phyloP scores from a whole-genome alignment of 805 yeast genomes.

The Wickerhamiella lipophila region DNA sequence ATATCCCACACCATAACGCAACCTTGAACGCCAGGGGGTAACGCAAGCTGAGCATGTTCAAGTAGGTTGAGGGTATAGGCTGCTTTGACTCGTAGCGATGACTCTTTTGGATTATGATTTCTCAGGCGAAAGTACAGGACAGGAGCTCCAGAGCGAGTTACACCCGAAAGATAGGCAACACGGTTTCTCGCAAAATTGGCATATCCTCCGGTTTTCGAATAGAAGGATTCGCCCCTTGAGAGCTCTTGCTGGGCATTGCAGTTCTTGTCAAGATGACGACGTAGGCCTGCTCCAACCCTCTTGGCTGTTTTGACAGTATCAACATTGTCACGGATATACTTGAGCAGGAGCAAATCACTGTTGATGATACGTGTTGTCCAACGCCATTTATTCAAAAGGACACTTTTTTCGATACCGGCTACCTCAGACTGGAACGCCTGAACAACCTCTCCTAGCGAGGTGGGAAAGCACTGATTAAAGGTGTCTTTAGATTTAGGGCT shows the following conservation, averaged over 20 bases:
- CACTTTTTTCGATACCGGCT: background rate
- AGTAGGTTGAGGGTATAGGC: background rate
- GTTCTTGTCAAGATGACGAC: background rate
- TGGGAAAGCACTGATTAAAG: background rate
- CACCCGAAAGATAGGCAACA: background rate
- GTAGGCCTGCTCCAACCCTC: background rate
- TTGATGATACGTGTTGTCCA: constrained; percentile 1
- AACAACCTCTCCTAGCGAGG: background rate
- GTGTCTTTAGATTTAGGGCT: background rate
- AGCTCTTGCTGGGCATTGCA: constrained; percentile 48
- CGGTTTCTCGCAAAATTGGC: background rate
- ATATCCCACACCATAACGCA: background rate
- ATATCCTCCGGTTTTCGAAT: background rate
- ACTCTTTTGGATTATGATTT: background rate
- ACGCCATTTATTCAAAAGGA: constrained; percentile 3
- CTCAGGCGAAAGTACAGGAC: background rate
- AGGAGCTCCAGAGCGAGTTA: background rate
- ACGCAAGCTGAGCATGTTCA: background rate
- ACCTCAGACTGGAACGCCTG: background rate
- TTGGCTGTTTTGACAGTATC: constrained; percentile 1
- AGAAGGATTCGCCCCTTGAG: background rate
- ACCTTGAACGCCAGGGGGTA: background rate
- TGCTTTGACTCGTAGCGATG: background rate
- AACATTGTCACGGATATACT: constrained; percentile 4
- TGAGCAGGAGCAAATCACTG: background rate